phyloP scores from a whole-genome alignment of 495 filamentous ascomycete genomes.

The Trichoderma asperelloides region DNA sequence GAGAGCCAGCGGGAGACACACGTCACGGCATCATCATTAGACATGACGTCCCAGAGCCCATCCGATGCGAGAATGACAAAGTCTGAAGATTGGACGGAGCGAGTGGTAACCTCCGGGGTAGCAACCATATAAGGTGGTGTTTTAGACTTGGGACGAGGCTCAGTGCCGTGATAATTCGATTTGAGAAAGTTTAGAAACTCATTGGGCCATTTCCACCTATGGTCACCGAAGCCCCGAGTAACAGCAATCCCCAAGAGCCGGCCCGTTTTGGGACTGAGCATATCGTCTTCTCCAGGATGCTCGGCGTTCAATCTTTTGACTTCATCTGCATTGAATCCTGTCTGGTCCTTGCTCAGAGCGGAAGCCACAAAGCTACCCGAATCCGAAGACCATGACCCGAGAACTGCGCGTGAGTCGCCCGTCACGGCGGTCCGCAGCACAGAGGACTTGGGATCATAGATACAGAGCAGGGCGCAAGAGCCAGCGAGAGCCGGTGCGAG shows the following conservation, averaged over 20 bases:
- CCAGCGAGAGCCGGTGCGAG: conserved; percentile 21
- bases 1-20: conserved; percentile 49
- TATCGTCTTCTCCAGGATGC: conserved; percentile 50
- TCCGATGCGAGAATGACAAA: conserved; percentile 59
- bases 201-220: conserved; percentile 52
- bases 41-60: conserved; percentile 55
- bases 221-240: conserved; percentile 56
- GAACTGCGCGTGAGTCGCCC: conserved; percentile 50
- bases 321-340: conserved; percentile 45
- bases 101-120: conserved; percentile 52
- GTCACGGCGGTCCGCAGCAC: conserved; percentile 42
- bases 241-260: conserved; percentile 48
- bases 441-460: conserved; percentile 41
- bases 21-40: conserved; percentile 49
- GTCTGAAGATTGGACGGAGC: conserved; percentile 32
- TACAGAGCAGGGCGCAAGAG: conserved; percentile 50
- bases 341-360: conserved; percentile 51
- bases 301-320: conserved; percentile 38
- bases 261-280: conserved; percentile 35
- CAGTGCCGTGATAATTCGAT: conserved; percentile 17
- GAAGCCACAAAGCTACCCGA: conserved; percentile 39
- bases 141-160: conserved; percentile 28
- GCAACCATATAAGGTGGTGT: conserved; percentile 61
- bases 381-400: conserved; percentile 36
- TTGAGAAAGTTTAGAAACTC: conserved; percentile 26